phyloP scores from a whole-genome alignment of 2,329 filamentous ascomycete genomes.

The Diaporthe longicolla region DNA sequence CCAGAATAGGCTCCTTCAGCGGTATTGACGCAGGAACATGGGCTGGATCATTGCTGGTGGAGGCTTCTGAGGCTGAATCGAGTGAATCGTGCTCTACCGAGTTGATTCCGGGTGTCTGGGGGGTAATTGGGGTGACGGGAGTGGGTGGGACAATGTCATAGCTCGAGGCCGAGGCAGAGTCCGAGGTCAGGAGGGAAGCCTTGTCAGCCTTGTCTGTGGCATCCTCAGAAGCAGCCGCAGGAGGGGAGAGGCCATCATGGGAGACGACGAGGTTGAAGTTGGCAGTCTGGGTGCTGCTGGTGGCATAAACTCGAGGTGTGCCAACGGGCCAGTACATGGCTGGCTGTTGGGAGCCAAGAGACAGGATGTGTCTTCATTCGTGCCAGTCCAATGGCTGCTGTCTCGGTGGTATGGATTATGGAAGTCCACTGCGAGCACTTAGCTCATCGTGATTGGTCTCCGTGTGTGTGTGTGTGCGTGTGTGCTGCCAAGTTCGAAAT shows the following conservation, averaged over 20 bases:
- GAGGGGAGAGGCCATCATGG: constrained; percentile 70
- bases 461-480: constrained; percentile 4
- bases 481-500: constrained; percentile 2
- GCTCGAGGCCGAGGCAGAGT: constrained; percentile 46
- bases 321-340: constrained; percentile 94
- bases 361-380: constrained; percentile 53
- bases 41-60: constrained; percentile 48
- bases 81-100: constrained; percentile 70
- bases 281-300: constrained; percentile 74
- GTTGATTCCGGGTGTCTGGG: constrained; percentile 70
- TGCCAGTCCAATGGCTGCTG: constrained; percentile 37
- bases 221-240: constrained; percentile 51
- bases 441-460: constrained; percentile 39
- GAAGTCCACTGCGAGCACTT: constrained; percentile 21
- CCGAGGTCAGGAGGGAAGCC: constrained; percentile 45
- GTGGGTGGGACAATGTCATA: constrained; percentile 54
- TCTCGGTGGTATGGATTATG: constrained; percentile 15
- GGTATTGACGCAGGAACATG: constrained; percentile 54
- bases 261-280: constrained; percentile 66
- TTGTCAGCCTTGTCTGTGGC: constrained; percentile 46
- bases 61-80: constrained; percentile 49
- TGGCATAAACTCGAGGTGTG: constrained; percentile 86
- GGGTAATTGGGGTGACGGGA: constrained; percentile 66
- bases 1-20: constrained; percentile 76
- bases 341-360: constrained; percentile 48